Evolutionary conservation across 2,329 filamentous ascomycete species (phyloP).

Genomic region (Diaporthe eres): DNA sequence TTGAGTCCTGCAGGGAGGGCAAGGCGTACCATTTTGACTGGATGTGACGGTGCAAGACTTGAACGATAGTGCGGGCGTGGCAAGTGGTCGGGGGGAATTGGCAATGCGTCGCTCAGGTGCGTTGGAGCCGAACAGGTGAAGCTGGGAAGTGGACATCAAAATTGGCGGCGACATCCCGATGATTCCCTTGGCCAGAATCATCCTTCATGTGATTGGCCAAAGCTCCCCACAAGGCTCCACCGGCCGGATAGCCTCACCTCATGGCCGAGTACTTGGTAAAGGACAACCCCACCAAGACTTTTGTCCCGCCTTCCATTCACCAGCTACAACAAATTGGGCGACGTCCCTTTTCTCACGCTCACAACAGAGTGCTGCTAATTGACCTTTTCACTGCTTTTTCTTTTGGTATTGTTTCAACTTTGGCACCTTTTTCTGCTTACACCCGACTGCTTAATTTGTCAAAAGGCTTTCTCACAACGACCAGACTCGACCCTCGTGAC

Average conservation of each 20-base stretch:
- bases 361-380: not conserved
- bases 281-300: slow-evolving; percentile 30
- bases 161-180: slow-evolving; percentile 41
- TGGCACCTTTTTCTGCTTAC: too few species aligned
- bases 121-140: slow-evolving; percentile 28
- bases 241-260: slow-evolving; percentile 1
- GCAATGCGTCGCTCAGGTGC: slow-evolving; percentile 39
- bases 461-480: not conserved
- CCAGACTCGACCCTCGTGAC: not conserved
- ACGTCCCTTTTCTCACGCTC: not conserved
- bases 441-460: not conserved
- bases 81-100: slow-evolving; percentile 28
- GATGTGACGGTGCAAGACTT: slow-evolving; percentile 33
- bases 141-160: slow-evolving; percentile 40
- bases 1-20: slow-evolving; percentile 30
- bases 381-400: not conserved
- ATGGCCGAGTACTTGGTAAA: not conserved
- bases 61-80: slow-evolving; percentile 25
- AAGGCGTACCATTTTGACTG: slow-evolving; percentile 71
- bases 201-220: slow-evolving; percentile 39
- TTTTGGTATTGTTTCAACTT: not conserved
- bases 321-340: slow-evolving; percentile 16
- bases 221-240: slow-evolving; percentile 40
- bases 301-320: slow-evolving; percentile 8
- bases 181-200: slow-evolving; percentile 39